Evolutionary conservation across 2,329 filamentous ascomycete species (phyloP).

Genomic region (Clathrospora elynae): DNA sequence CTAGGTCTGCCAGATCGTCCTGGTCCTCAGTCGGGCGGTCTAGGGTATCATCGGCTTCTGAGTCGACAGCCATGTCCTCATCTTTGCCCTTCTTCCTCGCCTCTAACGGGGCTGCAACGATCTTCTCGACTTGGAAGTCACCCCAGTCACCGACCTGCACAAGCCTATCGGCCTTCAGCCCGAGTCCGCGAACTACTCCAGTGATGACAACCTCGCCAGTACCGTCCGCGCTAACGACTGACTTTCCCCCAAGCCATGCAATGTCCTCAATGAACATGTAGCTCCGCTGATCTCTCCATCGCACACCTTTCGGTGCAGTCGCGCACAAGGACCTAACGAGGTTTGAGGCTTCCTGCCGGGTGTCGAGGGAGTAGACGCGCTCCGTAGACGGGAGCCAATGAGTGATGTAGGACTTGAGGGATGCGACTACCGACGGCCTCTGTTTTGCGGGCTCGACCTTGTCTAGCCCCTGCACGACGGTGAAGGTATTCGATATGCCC

Average conservation of each 20-base stretch:
- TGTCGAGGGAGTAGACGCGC: constrained; percentile 87
- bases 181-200: constrained; percentile 82
- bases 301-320: constrained; percentile 88
- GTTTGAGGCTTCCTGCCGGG: constrained; percentile 87
- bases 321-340: constrained; percentile 89
- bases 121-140: constrained; percentile 88
- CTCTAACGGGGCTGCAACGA: constrained; percentile 74
- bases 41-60: constrained; percentile 61
- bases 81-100: constrained; percentile 63
- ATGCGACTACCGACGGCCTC: constrained; percentile 74
- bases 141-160: constrained; percentile 94
- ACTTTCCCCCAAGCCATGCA: constrained; percentile 64
- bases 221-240: constrained; percentile 52
- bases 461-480: constrained; percentile 79
- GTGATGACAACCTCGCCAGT: constrained; percentile 72
- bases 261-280: constrained; percentile 93
- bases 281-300: constrained; percentile 92
- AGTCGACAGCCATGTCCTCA: constrained; percentile 71
- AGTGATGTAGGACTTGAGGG: constrained; percentile 87
- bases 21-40: constrained; percentile 77
- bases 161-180: constrained; percentile 85
- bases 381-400: constrained; percentile 94
- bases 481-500: constrained; percentile 90
- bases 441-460: constrained; percentile 80
- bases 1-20: constrained; percentile 81